phyloP scores from a whole-genome alignment of 495 filamentous ascomycete genomes.

The Penicillium herquei region DNA sequence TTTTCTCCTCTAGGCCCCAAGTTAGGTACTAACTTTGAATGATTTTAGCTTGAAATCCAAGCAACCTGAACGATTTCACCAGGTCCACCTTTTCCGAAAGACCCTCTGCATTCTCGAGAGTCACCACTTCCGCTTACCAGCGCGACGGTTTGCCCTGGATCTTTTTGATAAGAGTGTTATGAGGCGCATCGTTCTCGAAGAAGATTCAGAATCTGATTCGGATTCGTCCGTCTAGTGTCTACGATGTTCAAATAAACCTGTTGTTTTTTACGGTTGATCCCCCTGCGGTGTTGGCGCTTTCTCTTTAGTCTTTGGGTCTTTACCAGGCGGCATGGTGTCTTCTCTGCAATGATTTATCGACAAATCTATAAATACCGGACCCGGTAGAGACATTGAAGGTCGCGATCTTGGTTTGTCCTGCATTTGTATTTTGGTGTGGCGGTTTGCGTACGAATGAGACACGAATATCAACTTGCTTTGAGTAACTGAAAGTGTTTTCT shows the following conservation, averaged over 20 bases:
- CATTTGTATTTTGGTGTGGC: too few relatives aligned
- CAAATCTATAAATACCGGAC: too few relatives aligned
- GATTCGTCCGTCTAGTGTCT: conserved; percentile 33
- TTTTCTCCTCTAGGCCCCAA: background rate
- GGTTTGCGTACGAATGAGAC: too few relatives aligned
- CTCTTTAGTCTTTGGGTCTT: background rate
- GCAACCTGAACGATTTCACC: conserved; percentile 67
- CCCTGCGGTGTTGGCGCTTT: background rate
- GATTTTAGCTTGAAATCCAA: conserved; percentile 59
- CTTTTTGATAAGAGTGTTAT: conserved; percentile 89
- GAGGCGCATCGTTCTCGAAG: conserved; percentile 71
- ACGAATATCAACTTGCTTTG: too few relatives aligned
- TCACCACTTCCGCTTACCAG: conserved; percentile 81
- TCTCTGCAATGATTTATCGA: background rate
- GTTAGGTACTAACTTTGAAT: conserved; percentile 11
- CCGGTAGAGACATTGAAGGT: too few relatives aligned
- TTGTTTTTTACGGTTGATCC: background rate
- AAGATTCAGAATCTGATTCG: conserved; percentile 52
- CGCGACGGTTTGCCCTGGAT: conserved; percentile 85
- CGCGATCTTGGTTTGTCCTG: too few relatives aligned
- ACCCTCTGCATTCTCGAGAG: conserved; percentile 83
- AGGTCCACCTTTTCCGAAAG: conserved; percentile 74
- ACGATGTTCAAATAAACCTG: conserved; percentile 11
- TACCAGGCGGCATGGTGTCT: background rate
- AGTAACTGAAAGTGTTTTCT: too few relatives aligned